Evolutionary conservation across 75 land plant species (phyloP), one percentile per base, ranked within the genome.

Genomic region (Selaginella moellendorffii): DNA sequence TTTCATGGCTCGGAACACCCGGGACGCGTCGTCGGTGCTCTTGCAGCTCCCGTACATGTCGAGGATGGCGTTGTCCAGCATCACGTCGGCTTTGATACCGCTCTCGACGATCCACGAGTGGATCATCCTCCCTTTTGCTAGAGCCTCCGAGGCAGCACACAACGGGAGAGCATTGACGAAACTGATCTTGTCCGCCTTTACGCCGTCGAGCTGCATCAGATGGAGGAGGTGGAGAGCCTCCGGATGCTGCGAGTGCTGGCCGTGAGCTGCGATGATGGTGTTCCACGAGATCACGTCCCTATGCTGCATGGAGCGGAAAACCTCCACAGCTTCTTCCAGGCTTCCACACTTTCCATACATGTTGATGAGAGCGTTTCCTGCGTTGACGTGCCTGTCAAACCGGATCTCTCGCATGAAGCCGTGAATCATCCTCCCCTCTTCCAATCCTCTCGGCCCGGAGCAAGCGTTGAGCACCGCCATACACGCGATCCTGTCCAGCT

Each of bases 31-130:
- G 12, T 54, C 65, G 30, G 70, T 22, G 28, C 63, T 51, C 0
- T 72, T 72, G 54, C 80, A 78, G 28, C 73, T 73, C 10, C 71
- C 53, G 52, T 73, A 78, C 70, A 78, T 71, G 31, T 73, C 75
- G 10, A 78, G 63, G 30, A 78, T 23, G 17, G 76, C 71, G 28
- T 71, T 76, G 58, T 31, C 52, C 12, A 76, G 63, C 0, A 63
- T 36, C 24, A 71, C 42, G 58, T 60, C 63, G 58, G 65, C 53
- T 8, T 29, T 54, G 18, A 67, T 63, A 0, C 73, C 78, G 17
- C 42, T 63, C 26, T 67, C 63, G 24, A 61, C 31, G 18, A 64
- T 56, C 23, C 28, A 76, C 0, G 61, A 2, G 27, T 76, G 71
- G 2, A 76, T 28, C 27, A 42, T 24, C 26, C 27, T 19, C n/a